These are phyloP conservation scores for Hypomontagnella submonticulosa DNA, from an alignment of 495 filamentous ascomycete genomes.

Conservation along the genomic window DNA sequence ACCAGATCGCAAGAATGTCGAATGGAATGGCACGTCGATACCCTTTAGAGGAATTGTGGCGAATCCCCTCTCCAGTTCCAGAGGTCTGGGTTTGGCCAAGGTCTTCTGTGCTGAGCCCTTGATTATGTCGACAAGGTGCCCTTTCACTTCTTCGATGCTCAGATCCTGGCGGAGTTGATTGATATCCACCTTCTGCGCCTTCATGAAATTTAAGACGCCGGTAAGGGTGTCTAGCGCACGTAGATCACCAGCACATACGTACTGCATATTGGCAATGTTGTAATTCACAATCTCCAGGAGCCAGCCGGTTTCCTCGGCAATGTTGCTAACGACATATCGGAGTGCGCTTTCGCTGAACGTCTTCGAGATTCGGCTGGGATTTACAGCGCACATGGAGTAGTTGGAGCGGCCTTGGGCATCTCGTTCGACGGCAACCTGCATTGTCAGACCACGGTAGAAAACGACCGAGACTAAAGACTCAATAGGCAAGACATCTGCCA, in stretches of 20 bases:
- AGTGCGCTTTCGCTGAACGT: constrained; percentile 97
- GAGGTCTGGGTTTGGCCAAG: constrained; percentile 83
- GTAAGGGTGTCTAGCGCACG: constrained; percentile 95
- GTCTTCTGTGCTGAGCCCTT: constrained; percentile 85
- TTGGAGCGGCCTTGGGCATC: constrained; percentile 92
- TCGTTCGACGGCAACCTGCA: constrained; percentile 99
- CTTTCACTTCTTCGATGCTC: constrained; percentile 79
- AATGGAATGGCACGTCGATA: constrained; percentile 99
- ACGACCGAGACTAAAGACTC: constrained; percentile 98
- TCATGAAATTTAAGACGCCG: constrained; percentile 91
- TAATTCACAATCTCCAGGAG: constrained; percentile 98
- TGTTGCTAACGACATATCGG: constrained; percentile 93
- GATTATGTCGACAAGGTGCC: constrained; percentile 86
- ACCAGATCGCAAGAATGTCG: constrained; percentile 94
- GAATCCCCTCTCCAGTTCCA: constrained; percentile 91
- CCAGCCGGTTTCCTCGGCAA: constrained; percentile 92
- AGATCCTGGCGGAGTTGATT: constrained; percentile 87
- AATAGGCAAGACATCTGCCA: constrained; percentile 99
- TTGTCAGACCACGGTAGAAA: constrained; percentile 98
- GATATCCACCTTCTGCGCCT: constrained; percentile 95
- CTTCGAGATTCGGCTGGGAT: constrained; percentile 95
- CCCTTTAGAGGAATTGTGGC: constrained; percentile 96
- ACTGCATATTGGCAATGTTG: constrained; percentile 98
- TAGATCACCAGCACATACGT: constrained; percentile 96
- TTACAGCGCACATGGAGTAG: constrained; percentile 99